A percentile compares a stretch with the other conserved stretches of the same genome.
Evolutionary conservation across 1,139 yeast genomes (phyloP).

Genomic region (Eremothecium cymbalariae): DNA sequence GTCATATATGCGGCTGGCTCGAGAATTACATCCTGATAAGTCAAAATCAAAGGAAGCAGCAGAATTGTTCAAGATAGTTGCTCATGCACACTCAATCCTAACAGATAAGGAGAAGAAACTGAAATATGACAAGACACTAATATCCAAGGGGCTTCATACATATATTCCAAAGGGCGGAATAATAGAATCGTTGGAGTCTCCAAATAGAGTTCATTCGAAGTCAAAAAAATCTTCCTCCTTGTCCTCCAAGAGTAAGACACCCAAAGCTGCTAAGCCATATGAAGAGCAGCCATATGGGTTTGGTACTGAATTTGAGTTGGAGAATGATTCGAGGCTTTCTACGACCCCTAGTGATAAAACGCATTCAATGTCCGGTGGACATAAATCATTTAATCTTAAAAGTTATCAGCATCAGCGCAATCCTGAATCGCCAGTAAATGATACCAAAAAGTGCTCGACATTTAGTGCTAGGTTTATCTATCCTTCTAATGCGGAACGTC

Average conservation of each 20-base stretch:
- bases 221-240: constrained; percentile 2
- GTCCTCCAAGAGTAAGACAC: constrained; percentile 3
- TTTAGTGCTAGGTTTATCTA: constrained; percentile 8
- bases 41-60: constrained; percentile 25
- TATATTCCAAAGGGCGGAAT: constrained; percentile 13
- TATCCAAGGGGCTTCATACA: constrained; percentile 16
- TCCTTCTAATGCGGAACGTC: constrained; percentile 1
- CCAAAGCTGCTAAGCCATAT: constrained; percentile 22
- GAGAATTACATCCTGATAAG: constrained; percentile 30
- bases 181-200: constrained; percentile 1
- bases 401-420: constrained; percentile 12
- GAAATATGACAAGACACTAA: constrained; percentile 21
- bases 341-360: neutral
- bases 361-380: too few relatives aligned
- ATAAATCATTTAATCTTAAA: constrained; percentile 13
- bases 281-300: constrained; percentile 32
- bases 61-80: constrained; percentile 27
- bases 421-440: constrained; percentile 5
- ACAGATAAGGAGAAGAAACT: constrained; percentile 20
- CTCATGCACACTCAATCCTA: constrained; percentile 28
- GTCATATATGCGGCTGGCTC: constrained; percentile 29
- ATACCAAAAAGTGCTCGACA: constrained; percentile 7
- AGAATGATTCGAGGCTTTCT: constrained; percentile 1
- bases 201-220: neutral
- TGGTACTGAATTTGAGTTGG: constrained; percentile 17